Percentiles rank a stretch among this genome's conserved stretches.
Evolutionary conservation across 306 rosid genomes (phyloP).

Genomic region (Sicyos baderoa): DNA sequence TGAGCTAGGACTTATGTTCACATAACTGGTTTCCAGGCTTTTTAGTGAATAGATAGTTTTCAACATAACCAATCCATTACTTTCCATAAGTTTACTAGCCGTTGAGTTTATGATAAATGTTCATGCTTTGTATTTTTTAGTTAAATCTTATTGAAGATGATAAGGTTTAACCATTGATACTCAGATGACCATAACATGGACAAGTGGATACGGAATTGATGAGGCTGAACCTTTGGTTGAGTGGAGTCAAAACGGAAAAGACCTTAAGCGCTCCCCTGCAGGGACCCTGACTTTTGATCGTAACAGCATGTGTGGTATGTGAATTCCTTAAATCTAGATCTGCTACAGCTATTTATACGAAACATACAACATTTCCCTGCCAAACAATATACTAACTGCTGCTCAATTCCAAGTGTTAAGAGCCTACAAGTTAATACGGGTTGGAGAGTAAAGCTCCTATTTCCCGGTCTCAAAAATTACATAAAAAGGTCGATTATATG

Average conservation of each 20-base stretch:
- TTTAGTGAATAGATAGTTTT: neutral
- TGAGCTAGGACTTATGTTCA: neutral
- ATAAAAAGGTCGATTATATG: neutral
- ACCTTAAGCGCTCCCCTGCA: slow-evolving; percentile 44
- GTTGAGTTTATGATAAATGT: neutral
- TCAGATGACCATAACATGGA: slow-evolving; percentile 93
- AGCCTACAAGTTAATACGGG: neutral
- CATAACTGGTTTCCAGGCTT: neutral
- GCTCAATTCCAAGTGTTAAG: neutral
- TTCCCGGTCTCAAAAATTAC: neutral
- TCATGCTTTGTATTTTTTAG: slow-evolving; percentile 3
- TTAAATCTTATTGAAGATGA: slow-evolving; percentile 11
- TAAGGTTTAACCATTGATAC: slow-evolving; percentile 10
- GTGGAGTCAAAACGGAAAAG: slow-evolving; percentile 65
- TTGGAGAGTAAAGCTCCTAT: no score
- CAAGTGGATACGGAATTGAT: slow-evolving; percentile 72
- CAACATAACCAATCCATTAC: neutral
- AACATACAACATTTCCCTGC: neutral
- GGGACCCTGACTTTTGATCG: slow-evolving; percentile 77
- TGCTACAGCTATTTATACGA: neutral
- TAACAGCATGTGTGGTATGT: slow-evolving; percentile 68
- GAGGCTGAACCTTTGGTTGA: slow-evolving; percentile 82
- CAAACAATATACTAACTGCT: neutral
- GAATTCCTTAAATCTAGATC: neutral
- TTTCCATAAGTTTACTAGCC: neutral